Conservation (phyloP, 352 stramenopile species). For the Globisporangium paddicum region DNA sequence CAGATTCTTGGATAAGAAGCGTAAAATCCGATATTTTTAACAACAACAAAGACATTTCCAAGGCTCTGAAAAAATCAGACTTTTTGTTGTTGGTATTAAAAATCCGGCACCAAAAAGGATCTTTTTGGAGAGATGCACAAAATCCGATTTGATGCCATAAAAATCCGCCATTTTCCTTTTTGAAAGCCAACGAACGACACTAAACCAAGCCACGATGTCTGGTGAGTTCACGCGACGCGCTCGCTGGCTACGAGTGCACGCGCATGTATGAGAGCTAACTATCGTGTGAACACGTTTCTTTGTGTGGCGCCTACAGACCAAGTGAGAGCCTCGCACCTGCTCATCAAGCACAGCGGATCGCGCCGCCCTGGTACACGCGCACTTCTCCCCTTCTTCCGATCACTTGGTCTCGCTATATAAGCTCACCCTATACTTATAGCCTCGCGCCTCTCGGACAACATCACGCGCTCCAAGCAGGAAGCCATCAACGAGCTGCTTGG, state of each 20-base stretch:
- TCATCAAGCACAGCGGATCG: slow-evolving; percentile 94
- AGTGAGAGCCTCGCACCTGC: slow-evolving; percentile 87
- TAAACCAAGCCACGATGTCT: slow-evolving; percentile 1
- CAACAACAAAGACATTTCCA: too few species aligned
- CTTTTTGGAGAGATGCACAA: too few species aligned
- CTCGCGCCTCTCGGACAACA: slow-evolving; percentile 87
- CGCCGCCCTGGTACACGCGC: slow-evolving; percentile 52
- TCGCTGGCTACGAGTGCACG: not conserved
- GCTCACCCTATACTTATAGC: slow-evolving; percentile 22
- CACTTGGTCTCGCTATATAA: not conserved
- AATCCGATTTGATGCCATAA: not conserved
- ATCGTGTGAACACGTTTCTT: not conserved
- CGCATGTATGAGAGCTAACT: not conserved
- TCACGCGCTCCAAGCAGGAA: slow-evolving; percentile 90
- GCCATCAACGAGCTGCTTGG: slow-evolving; percentile 81
- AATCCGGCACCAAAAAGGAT: too few species aligned
- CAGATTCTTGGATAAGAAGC: too few species aligned
- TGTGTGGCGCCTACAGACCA: slow-evolving; percentile 30
- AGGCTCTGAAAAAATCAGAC: too few species aligned
- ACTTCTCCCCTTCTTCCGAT: not conserved
- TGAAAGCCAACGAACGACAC: not conserved
- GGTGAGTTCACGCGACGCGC: not conserved
- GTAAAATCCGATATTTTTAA: too few species aligned
- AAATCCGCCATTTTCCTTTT: not conserved
- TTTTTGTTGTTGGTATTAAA: too few species aligned